A percentile compares a stretch with the other conserved stretches of the same genome.
Evolutionary conservation across 495 filamentous ascomycete genomes (phyloP).

Genomic region (Friedmanniomyces simplex): DNA sequence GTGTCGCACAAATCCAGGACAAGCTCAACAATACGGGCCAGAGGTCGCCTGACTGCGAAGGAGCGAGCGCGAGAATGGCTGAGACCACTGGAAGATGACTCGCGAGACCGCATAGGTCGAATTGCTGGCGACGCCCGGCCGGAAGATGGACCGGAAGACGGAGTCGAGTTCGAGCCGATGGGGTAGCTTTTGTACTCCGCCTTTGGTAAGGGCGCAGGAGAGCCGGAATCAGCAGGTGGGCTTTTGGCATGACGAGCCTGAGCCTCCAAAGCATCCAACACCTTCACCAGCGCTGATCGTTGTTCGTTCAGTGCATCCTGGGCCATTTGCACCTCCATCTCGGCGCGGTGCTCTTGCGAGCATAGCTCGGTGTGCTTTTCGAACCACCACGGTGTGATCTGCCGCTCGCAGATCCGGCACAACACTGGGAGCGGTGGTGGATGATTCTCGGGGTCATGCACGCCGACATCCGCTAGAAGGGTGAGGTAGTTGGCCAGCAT

Average conservation of each 20-base stretch:
- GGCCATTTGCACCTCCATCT: slow-evolving; percentile 92
- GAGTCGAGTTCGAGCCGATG: slow-evolving; percentile 62
- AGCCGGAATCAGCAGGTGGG: slow-evolving; percentile 8
- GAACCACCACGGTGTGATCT: slow-evolving; percentile 99
- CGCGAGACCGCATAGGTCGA: slow-evolving; percentile 60
- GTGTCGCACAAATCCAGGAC: slow-evolving; percentile 94
- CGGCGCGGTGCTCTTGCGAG: slow-evolving; percentile 86
- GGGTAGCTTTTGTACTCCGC: slow-evolving; percentile 86
- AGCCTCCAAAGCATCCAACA: slow-evolving; percentile 83
- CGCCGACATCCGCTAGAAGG: slow-evolving; percentile 71
- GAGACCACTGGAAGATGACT: slow-evolving; percentile 62
- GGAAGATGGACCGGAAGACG: slow-evolving; percentile 51
- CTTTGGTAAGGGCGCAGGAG: slow-evolving; percentile 38
- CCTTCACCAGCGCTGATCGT: slow-evolving; percentile 88
- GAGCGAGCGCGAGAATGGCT: slow-evolving; percentile 65
- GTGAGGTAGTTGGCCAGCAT: slow-evolving; percentile 90
- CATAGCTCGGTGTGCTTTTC: slow-evolving; percentile 97
- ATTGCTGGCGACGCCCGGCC: slow-evolving; percentile 58
- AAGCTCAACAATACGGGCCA: slow-evolving; percentile 86
- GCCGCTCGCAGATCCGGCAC: slow-evolving; percentile 93
- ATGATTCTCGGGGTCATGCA: slow-evolving; percentile 68
- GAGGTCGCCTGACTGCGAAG: slow-evolving; percentile 80
- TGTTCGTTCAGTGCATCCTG: slow-evolving; percentile 92
- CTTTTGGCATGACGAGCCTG: slow-evolving; percentile 53
- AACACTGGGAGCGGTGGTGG: slow-evolving; percentile 83